These are phyloP conservation scores for Stellera chamaejasme DNA, from an alignment of 345 rosid species.

Conservation along the genomic window DNA sequence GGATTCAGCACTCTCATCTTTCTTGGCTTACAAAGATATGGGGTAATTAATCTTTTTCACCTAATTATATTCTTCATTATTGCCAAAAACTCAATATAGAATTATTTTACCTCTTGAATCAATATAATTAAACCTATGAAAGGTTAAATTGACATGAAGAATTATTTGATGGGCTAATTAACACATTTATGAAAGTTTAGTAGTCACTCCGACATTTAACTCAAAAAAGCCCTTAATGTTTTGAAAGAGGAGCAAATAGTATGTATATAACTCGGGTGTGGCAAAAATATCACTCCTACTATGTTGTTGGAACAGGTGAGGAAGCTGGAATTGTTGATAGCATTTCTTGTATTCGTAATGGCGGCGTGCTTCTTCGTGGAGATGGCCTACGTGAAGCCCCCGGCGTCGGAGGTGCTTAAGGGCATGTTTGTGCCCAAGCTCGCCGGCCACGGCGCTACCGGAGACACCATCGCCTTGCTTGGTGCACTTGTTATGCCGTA, in stretches of 20 bases:
- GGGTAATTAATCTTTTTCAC: constrained; percentile 20
- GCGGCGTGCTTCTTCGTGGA: constrained; percentile 33
- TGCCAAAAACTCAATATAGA: too few species aligned
- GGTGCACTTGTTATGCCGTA: constrained; percentile 52
- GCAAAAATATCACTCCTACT: too few species aligned
- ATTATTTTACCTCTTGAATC: too few species aligned
- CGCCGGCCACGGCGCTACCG: constrained; percentile 30
- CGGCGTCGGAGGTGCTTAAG: constrained; percentile 28
- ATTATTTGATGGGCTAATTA: too few species aligned
- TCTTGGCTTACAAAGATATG: constrained; percentile 56
- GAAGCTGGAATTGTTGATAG: constrained; percentile 35
- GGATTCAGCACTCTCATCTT: constrained; percentile 55
- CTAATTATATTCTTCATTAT: too few species aligned
- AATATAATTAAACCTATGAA: too few species aligned
- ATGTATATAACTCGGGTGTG: too few species aligned
- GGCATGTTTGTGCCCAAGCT: constrained; percentile 47
- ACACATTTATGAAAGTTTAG: too few species aligned
- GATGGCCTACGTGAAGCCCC: constrained; percentile 39
- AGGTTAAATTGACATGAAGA: too few species aligned
- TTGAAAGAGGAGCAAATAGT: too few species aligned
- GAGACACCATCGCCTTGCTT: constrained; percentile 36
- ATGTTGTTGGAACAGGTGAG: constrained; percentile 24
- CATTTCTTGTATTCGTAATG: constrained; percentile 36
- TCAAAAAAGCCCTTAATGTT: not conserved
- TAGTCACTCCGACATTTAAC: not conserved